A percentile compares a stretch with the other conserved stretches of the same genome.
phyloP scores from a whole-genome alignment of 345 rosid genomes.

The Eucalyptus paniculata region DNA sequence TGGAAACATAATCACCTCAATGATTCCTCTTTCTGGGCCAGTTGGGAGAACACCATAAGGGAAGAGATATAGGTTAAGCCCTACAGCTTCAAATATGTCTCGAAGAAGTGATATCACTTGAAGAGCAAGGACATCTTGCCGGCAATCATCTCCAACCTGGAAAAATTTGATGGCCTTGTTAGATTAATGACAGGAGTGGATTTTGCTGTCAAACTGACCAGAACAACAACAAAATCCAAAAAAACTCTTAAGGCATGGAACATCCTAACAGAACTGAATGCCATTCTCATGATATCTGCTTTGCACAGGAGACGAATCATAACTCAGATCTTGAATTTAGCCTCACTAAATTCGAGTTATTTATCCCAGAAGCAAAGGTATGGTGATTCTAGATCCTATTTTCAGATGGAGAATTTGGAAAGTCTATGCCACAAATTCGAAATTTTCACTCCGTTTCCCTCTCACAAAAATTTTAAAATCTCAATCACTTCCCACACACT shows the following conservation, averaged over 20 bases:
- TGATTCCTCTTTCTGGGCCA: slow-evolving; percentile 88
- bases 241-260: neutral
- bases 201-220: neutral
- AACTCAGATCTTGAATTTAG: neutral
- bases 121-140: slow-evolving; percentile 98
- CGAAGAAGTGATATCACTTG: slow-evolving; percentile 93
- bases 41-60: slow-evolving; percentile 99
- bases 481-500: neutral
- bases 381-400: neutral
- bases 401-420: neutral
- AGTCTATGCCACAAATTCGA: neutral
- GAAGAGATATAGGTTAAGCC: slow-evolving; percentile 76
- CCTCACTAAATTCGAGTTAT: neutral
- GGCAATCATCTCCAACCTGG: slow-evolving; percentile 99
- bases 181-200: neutral
- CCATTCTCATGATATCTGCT: neutral
- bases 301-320: neutral
- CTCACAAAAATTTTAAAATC: neutral
- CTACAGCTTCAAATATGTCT: slow-evolving; percentile 84
- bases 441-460: neutral
- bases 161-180: neutral
- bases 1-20: slow-evolving; percentile 51
- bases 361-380: neutral
- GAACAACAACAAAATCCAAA: neutral
- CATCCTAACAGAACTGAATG: neutral